Evolutionary conservation across 1,284 basidiomycete species (phyloP), one percentile per base, ranked within the genome.

Genomic region (Bjerkandera adusta): DNA sequence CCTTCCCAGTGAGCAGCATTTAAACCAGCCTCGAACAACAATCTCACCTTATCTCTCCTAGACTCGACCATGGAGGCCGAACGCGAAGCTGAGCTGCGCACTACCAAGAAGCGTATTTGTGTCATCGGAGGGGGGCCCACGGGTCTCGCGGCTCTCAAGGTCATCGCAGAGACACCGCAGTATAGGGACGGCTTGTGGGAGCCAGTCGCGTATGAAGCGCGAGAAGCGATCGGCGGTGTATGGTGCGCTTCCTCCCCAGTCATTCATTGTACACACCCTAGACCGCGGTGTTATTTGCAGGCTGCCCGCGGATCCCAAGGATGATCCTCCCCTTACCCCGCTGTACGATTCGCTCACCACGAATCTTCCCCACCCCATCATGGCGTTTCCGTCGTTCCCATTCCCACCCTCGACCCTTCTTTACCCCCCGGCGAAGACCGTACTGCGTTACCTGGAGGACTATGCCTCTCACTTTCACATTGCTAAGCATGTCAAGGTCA

Each of bases 321-420:
- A 67, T 13, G 61, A 77, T 27, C 81, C 76, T 5, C 86, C 87
- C 1, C 58, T 73, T 13, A 83, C 85, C 0, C 79, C 89, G 0
- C 55, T 89, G 15, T 90, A 91, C 56, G 84, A 90, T 54, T 83
- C 83, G 1, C 67, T 91, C 15, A 82, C 81, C 16, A 83, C 88
- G 1, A 91, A 90, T 56, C 61, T 90, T 2, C 85, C 88, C 0
- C 85, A 90, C 55, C 83, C 83, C 0, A 51, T 83, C 36, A 90
- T 91, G 88, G 75, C 74, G 8, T 89, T 71, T 52, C 68, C 73
- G 1, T 75, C 75, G 43, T 80, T 77, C 57, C 61, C 70, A 1
- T 89, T 88, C 54, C 83, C 84, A 0, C 81, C 85, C 0, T 78
- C 75, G 3, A 89, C 87, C 0, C 73, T 80, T 1, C 67, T 90